These are phyloP conservation scores for sunflower (Helianthus annuus) DNA, from an alignment of 129 eudicot species.

Conservation along the genomic window HanXRQr2.0-SUNRISE NC_035442.2:158867381-158867880, in stretches of 20 bases:
- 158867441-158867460: conserved; percentile 10
- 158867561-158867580: conserved; percentile 89
- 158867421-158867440: conserved; percentile 51
- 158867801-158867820: too few relatives aligned
- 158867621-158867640: background rate
- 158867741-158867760: conserved; percentile 98
- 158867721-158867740: conserved; percentile 97
- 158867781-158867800: too few relatives aligned
- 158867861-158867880: too few relatives aligned
- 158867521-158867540: conserved; percentile 97
- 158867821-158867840: too few relatives aligned
- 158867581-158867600: conserved; percentile 99
- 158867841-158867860: too few relatives aligned
- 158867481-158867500: background rate
- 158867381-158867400: conserved; percentile 93
- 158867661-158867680: background rate
- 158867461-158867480: background rate
- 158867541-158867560: conserved; percentile 79
- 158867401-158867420: conserved; percentile 92
- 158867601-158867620: conserved; percentile 45
- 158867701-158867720: conserved; percentile 83
- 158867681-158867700: conserved; percentile 51
- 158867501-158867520: conserved; percentile 10
- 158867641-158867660: conserved; percentile 1
- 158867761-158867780: conserved; percentile 67